Percentiles rank a stretch among this genome's conserved stretches.
These are phyloP conservation scores for Athelia psychrophila DNA, from an alignment of 1,284 basidiomycete species.

Conservation along the genomic window DNA sequence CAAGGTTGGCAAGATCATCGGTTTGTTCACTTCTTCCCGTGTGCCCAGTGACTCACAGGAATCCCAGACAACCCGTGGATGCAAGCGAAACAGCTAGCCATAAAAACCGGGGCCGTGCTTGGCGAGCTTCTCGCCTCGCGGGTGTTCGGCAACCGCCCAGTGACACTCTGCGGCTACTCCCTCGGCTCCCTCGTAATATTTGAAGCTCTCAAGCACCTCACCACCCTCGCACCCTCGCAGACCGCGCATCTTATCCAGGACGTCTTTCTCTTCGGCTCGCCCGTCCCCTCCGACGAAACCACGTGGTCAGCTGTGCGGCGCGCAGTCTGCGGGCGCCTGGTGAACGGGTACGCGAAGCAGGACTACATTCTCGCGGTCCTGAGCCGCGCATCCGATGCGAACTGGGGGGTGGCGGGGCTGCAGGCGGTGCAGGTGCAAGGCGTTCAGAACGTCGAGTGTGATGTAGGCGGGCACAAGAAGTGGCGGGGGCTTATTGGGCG, in stretches of 20 bases:
- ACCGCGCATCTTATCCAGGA: slow-evolving; percentile 64
- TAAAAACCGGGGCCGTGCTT: slow-evolving; percentile 55
- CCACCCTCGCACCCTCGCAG: slow-evolving; percentile 37
- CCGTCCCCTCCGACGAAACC: slow-evolving; percentile 50
- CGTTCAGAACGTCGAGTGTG: slow-evolving; percentile 66
- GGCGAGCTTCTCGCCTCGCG: slow-evolving; percentile 48
- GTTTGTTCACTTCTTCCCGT: slow-evolving; percentile 22
- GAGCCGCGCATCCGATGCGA: slow-evolving; percentile 60
- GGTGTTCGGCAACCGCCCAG: slow-evolving; percentile 54
- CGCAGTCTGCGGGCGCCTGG: slow-evolving; percentile 64
- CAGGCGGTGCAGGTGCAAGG: slow-evolving; percentile 61
- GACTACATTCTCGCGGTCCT: slow-evolving; percentile 79
- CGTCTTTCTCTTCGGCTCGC: slow-evolving; percentile 73
- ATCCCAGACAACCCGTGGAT: slow-evolving; percentile 57
- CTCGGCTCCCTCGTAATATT: slow-evolving; percentile 37
- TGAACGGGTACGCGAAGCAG: slow-evolving; percentile 69
- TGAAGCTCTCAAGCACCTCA: slow-evolving; percentile 24
- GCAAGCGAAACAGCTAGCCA: slow-evolving; percentile 48
- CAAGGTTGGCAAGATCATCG: slow-evolving; percentile 53
- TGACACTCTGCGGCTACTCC: slow-evolving; percentile 56
- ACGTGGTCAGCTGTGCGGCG: slow-evolving; percentile 66
- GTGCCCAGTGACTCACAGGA: background rate
- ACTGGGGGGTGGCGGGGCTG: slow-evolving; percentile 70
- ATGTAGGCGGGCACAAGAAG: slow-evolving; percentile 51
- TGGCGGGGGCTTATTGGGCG: slow-evolving; percentile 52